These are phyloP conservation scores for Wickerhamomyces xylosicus DNA, from an alignment of 805 yeast genomes.

Conservation along the genomic window DNA sequence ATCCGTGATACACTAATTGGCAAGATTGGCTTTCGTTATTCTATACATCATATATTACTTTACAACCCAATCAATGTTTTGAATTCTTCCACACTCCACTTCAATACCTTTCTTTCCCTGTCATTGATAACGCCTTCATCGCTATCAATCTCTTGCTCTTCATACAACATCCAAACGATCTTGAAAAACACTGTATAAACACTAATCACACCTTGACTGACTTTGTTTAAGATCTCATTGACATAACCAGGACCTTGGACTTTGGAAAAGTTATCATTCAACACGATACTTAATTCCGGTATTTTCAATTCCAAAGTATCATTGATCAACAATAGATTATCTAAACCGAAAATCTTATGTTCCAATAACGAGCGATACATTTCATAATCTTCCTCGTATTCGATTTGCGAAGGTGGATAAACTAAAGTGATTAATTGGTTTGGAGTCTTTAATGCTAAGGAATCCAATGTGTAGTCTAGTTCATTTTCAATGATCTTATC, in stretches of 20 bases:
- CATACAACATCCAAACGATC: conserved; percentile 24
- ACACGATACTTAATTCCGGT: conserved; percentile 51
- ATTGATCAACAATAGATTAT: conserved; percentile 33
- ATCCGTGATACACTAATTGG: too few relatives aligned
- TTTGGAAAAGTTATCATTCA: conserved; percentile 46
- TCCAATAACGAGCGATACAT: conserved; percentile 58
- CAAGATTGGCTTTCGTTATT: too few relatives aligned
- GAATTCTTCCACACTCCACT: conserved; percentile 50
- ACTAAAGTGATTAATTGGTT: conserved; percentile 62
- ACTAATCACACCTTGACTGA: conserved; percentile 37
- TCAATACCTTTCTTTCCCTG: conserved; percentile 19
- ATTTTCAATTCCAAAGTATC: conserved; percentile 37
- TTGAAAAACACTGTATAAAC: conserved; percentile 27
- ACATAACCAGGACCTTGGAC: conserved; percentile 55
- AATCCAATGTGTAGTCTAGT: conserved; percentile 35
- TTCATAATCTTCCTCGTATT: conserved; percentile 46
- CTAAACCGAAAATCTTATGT: conserved; percentile 41
- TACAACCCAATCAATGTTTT: conserved; percentile 52
- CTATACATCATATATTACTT: neutral
- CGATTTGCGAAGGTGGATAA: conserved; percentile 42
- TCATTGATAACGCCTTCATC: too few relatives aligned
- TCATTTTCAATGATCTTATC: conserved; percentile 33
- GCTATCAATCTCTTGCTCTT: conserved; percentile 25
- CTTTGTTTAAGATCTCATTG: conserved; percentile 39
- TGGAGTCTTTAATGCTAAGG: conserved; percentile 46